Base-by-base conservation (phyloP, 169 alveolate species). In the Plasmodium vivax region DNA sequence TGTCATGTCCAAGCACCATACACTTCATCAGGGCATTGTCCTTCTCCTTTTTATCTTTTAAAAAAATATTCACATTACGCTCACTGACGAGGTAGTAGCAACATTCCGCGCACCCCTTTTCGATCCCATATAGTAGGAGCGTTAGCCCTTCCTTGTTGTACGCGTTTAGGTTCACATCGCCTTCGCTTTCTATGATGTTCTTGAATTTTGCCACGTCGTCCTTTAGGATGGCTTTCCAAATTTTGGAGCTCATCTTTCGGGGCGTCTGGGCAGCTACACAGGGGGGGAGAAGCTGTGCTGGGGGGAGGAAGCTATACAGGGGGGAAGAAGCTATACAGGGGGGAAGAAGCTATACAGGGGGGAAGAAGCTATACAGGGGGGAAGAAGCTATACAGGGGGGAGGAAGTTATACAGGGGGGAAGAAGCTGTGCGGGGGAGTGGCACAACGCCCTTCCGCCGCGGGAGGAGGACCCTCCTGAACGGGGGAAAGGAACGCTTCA, bases 21-120 rank as follows among this genome's bases (percentile, higher is more conserved):
- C 92, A 47, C 83, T 92, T 92, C 95, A 92, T 92, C 71, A 92
- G 51, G 27, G 95, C 95, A 82, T 92, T 92, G 56, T 92, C 95
- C 19, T 82, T 73, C 10, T 45, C 51, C 41, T 92, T 92, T 72
- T 82, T 92, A 83, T 92, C 95, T 92, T 82, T 68, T 82, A 92
- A 79, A 92, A 82, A 82, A 16, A 92, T 72, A 82, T 92, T 74
- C 4, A 92, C 95, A 32, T 82, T 92, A 32, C 27, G 19, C 47
- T 92, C 92, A 82, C 74, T 73, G 54, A 92, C 75, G 45, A 92
- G 83, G 77, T 75, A 92, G 10, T 71, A 30, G 51, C 92, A 82
- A 58, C 95, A 92, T 82, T 62, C 95, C 9, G 54, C 51, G 19
- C 92, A 71, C 16, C 95, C 92, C 6, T 83, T 92, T 71, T 81